Evolutionary conservation across 2,329 filamentous ascomycete species (phyloP).

Genomic region (Keithomyces neogunnii): DNA sequence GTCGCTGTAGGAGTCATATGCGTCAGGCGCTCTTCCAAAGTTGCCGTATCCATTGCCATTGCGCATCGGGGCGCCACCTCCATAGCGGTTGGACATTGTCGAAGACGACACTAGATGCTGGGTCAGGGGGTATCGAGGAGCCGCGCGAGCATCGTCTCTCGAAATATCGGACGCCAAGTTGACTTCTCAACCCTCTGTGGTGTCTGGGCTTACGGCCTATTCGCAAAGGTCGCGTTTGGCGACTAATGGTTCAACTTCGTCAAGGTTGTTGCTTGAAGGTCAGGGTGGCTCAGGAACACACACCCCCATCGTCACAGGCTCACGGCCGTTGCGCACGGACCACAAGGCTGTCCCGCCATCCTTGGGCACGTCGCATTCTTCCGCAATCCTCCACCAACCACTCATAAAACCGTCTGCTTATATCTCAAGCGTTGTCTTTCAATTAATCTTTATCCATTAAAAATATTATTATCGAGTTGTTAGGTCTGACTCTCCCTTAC

Average conservation of each 20-base stretch:
- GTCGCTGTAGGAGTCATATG: conserved; percentile 38
- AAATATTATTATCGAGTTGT: too few species aligned
- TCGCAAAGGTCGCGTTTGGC: too few species aligned
- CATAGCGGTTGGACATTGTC: conserved; percentile 46
- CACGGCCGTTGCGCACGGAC: not conserved
- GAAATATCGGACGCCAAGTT: not conserved
- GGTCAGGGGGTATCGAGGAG: not conserved
- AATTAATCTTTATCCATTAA: too few species aligned
- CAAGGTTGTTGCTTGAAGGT: too few species aligned
- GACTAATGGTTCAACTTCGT: too few species aligned
- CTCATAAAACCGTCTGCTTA: too few species aligned
- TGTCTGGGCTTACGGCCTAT: too few species aligned
- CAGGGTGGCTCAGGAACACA: too few species aligned
- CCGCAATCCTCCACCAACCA: too few species aligned
- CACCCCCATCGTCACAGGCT: not conserved
- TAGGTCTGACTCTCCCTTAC: not conserved
- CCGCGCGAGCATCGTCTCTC: conserved; percentile 11
- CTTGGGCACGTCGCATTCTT: too few species aligned
- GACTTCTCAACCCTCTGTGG: too few species aligned
- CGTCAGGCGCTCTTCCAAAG: conserved; percentile 31
- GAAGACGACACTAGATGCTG: conserved; percentile 3
- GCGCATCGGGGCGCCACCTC: conserved; percentile 24
- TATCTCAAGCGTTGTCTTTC: too few species aligned
- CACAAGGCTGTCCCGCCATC: not conserved
- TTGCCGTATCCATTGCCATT: conserved; percentile 35